Percentiles rank a stretch among this genome's conserved stretches.
Conservation (phyloP, 441 rosid genomes). For the Pelargonium australe region DNA sequence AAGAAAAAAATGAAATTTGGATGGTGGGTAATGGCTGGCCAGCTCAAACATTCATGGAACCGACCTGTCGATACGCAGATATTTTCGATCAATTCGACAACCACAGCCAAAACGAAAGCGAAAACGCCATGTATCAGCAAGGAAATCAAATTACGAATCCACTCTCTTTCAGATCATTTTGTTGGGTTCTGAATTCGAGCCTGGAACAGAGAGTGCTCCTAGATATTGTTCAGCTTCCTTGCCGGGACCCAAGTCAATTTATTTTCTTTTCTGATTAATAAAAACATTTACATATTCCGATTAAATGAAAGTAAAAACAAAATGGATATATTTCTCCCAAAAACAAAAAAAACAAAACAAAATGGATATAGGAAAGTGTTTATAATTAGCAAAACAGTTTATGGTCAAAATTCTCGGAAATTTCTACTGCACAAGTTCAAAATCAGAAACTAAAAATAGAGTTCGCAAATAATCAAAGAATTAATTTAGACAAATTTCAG, state of each 20-base stretch:
- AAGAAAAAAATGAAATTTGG: neutral
- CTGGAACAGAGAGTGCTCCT: conserved; percentile 4
- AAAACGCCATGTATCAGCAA: neutral
- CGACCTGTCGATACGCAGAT: neutral
- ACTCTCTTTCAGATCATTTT: neutral
- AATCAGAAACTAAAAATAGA: too few species aligned
- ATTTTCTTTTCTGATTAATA: too few species aligned
- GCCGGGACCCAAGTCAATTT: neutral
- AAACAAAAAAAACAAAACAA: too few species aligned
- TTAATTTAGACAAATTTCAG: too few species aligned
- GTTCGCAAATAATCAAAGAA: too few species aligned
- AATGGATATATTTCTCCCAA: too few species aligned
- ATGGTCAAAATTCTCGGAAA: too few species aligned
- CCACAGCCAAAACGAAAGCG: neutral
- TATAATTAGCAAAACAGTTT: too few species aligned
- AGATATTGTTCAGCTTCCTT: conserved; percentile 5
- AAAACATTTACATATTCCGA: too few species aligned
- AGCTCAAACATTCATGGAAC: neutral
- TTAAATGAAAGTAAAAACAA: too few species aligned
- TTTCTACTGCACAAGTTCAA: too few species aligned
- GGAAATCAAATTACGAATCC: neutral
- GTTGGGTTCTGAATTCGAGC: neutral
- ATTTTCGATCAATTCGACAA: neutral
- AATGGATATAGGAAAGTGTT: too few species aligned
- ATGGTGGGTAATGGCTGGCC: conserved; percentile 17